A percentile compares a stretch with the other conserved stretches of the same genome.
Evolutionary conservation across 78 protist species (phyloP).

Genomic region (Emiliania huxleyi): DNA sequence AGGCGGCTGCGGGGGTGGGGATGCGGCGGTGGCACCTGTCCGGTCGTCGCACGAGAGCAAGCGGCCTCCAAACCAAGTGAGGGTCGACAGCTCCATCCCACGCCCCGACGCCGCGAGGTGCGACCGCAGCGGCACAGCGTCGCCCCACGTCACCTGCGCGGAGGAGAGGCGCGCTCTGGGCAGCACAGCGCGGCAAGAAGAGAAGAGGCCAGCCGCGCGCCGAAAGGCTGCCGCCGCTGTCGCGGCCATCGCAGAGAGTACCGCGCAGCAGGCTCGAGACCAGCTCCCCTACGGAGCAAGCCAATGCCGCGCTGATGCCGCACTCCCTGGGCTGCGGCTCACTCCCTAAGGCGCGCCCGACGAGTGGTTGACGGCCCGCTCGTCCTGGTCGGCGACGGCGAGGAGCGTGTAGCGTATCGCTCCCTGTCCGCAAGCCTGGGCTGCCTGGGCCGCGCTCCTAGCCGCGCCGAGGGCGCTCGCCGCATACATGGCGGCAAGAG

Average conservation of each 20-base stretch:
- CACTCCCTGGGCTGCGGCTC: too few relatives aligned
- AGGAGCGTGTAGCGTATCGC: background rate
- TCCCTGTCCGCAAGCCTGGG: background rate
- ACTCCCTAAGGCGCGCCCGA: too few relatives aligned
- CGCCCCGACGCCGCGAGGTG: background rate
- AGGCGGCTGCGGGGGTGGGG: too few relatives aligned
- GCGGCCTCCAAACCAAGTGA: background rate
- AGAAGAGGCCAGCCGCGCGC: too few relatives aligned
- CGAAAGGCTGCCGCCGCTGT: too few relatives aligned
- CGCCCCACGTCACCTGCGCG: background rate
- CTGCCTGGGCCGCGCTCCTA: background rate
- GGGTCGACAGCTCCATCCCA: slow-evolving; percentile 17
- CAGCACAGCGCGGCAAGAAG: too few relatives aligned
- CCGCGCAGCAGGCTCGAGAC: background rate
- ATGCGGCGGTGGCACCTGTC: too few relatives aligned
- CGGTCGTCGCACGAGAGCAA: slow-evolving; percentile 18
- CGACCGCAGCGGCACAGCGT: background rate
- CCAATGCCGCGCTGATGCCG: too few relatives aligned
- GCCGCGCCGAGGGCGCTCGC: background rate
- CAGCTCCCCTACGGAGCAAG: too few relatives aligned
- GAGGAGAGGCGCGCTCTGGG: background rate
- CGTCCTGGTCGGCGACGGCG: background rate
- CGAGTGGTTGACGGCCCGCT: background rate
- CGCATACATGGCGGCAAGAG: background rate
- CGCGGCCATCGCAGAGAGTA: background rate